Evolutionary conservation across 1,284 basidiomycete genomes (phyloP), one percentile per base, ranked within the genome.

Genomic region (Coniferiporia weirii): DNA sequence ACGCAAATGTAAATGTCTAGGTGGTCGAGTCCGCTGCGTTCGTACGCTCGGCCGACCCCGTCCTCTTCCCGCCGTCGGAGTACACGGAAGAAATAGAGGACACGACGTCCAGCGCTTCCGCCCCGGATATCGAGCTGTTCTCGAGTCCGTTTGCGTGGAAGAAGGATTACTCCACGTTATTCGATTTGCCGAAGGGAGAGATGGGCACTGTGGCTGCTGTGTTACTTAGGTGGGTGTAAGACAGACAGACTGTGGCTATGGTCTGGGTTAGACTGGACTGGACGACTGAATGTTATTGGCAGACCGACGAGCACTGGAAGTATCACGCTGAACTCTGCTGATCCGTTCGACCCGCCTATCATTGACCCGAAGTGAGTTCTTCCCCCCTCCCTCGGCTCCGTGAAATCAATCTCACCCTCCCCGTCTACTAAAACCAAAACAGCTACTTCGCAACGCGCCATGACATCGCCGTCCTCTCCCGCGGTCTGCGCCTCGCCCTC

Each of bases 101-200:
- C 64, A 64, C 64, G 49, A 67, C 64, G 48, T 69, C 59, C 61
- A 66, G 59, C 15, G 64, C 57, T 44, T 60, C 64, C 36, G 67
- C 68, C 3, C 71, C 71, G 3, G 71, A 73, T 53, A 57, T 73
- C 10, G 71, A 73, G 61, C 46, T 69, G 22, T 61, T 71, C 40
- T 57, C 61, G 5, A 56, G 61, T 34, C 67, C 67, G 34, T 46
- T 65, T 15, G 61, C 56, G 9, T 68, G 61, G 51, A 36, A 17
- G 19, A 27, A 45, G 49, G 4, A 38, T 34, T 32, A 15, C 6
- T 8, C 27, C 1, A 9, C 32, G 34, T 10, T 44, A 58, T 22
- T 56, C 43, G 50, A 59, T 15, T 8, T 63, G 10, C 58, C 64
- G 3, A 44, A 51, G 3, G 64, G 59, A 12, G 63, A 67, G n/a